These are phyloP conservation scores for Ophiostoma novo-ulmi DNA, from an alignment of 2,329 filamentous ascomycete genomes.

Conservation along the genomic window DNA sequence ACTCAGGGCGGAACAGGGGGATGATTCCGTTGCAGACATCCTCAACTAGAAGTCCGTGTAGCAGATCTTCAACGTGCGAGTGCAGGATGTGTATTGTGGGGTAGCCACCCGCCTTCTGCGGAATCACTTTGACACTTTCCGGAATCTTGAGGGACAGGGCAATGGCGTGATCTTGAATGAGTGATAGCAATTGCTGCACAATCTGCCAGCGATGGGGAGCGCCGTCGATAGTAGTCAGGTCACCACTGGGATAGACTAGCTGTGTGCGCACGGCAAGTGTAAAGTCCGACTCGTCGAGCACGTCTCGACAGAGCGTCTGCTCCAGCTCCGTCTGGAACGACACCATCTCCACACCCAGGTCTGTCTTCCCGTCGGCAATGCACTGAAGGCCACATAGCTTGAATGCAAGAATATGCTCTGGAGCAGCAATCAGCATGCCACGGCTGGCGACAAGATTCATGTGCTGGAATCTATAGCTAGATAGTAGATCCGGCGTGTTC, in stretches of 20 bases:
- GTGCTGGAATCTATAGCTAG: constrained; percentile 28
- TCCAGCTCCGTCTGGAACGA: constrained; percentile 48
- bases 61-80: constrained; percentile 41
- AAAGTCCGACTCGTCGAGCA: constrained; percentile 60
- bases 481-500: background rate
- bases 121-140: constrained; percentile 44
- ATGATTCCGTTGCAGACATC: constrained; percentile 38
- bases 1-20: constrained; percentile 30
- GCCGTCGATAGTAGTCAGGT: constrained; percentile 46
- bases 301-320: constrained; percentile 45
- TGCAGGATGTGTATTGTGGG: constrained; percentile 55
- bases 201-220: constrained; percentile 50
- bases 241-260: constrained; percentile 53
- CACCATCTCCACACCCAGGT: constrained; percentile 45
- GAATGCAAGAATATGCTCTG: constrained; percentile 62
- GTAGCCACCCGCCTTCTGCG: constrained; percentile 40
- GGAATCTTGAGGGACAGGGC: constrained; percentile 39
- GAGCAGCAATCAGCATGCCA: constrained; percentile 56
- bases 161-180: constrained; percentile 38
- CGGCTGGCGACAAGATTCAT: constrained; percentile 37
- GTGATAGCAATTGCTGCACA: constrained; percentile 38
- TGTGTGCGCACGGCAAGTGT: constrained; percentile 51
- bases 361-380: constrained; percentile 43
- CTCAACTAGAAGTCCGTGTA: constrained; percentile 38
- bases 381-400: constrained; percentile 56